phyloP scores from a whole-genome alignment of 208 protist genomes.

The Leishmania aethiopica region DNA sequence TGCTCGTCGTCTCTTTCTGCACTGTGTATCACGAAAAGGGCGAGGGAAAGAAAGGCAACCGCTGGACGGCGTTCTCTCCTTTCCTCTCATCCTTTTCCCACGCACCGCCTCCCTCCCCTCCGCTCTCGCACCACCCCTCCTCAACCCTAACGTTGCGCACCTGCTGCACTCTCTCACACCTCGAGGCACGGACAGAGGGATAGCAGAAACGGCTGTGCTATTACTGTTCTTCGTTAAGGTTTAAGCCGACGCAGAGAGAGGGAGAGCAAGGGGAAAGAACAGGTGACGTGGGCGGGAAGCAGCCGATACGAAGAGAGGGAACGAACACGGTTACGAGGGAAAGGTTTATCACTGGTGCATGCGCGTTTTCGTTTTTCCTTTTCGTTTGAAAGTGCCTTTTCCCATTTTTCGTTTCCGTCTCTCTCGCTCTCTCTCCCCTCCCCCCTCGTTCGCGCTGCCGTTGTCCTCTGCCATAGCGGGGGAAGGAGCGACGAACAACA shows the following conservation, averaged over 20 bases:
- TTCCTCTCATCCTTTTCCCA: not conserved
- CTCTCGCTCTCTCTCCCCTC: not conserved
- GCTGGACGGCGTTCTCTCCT: not conserved
- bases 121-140: not conserved
- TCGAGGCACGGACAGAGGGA: not conserved
- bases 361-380: not conserved
- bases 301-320: not conserved
- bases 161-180: not conserved
- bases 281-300: not conserved
- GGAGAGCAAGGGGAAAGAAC: too few species aligned
- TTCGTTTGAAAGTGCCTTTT: not conserved
- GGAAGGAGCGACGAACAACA: not conserved
- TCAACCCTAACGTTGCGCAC: not conserved
- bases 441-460: too few species aligned
- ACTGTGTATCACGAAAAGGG: not conserved
- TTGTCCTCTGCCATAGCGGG: not conserved
- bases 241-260: not conserved
- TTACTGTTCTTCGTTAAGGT: not conserved
- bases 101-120: too few species aligned
- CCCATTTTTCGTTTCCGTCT: not conserved
- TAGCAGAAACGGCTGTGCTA: not conserved
- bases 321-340: not conserved
- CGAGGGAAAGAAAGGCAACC: not conserved
- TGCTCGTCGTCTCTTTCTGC: not conserved
- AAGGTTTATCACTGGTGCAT: not conserved